phyloP scores from a whole-genome alignment of 2,329 filamentous ascomycete species.

The Colletotrichum cereale region DNA sequence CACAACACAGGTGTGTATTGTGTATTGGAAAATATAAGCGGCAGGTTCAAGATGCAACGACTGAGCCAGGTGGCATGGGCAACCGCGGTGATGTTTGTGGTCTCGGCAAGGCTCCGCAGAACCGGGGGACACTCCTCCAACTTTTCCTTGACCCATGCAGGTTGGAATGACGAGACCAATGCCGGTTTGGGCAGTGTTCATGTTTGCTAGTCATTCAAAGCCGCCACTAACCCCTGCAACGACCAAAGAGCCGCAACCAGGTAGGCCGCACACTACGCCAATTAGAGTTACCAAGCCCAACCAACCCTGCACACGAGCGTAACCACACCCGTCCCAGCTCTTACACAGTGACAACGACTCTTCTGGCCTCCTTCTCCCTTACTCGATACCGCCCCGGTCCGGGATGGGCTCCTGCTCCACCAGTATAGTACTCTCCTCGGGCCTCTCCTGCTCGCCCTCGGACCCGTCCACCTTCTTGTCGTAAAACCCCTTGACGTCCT shows the following conservation, averaged over 20 bases:
- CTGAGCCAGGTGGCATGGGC: neutral
- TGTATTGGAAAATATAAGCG: neutral
- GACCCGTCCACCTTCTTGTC: constrained; percentile 44
- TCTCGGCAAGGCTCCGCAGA: neutral
- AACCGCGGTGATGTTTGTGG: neutral
- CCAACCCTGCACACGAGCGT: neutral
- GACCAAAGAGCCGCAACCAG: neutral
- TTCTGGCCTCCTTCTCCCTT: neutral
- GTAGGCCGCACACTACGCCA: neutral
- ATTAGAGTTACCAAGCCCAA: neutral
- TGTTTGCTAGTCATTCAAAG: neutral
- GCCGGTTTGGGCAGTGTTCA: neutral
- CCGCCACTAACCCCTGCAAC: neutral
- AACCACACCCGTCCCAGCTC: neutral
- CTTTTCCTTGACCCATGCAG: neutral
- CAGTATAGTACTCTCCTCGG: constrained; percentile 53
- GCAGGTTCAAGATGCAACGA: neutral
- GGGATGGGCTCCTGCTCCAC: constrained; percentile 44
- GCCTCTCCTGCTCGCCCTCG: constrained; percentile 41
- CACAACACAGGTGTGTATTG: neutral
- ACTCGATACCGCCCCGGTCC: neutral
- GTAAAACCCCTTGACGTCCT: constrained; percentile 57
- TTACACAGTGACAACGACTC: neutral
- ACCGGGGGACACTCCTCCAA: neutral
- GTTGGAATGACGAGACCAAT: neutral